Conservation (phyloP, 805 yeast genomes). For the Saturnispora sanitii region DNA sequence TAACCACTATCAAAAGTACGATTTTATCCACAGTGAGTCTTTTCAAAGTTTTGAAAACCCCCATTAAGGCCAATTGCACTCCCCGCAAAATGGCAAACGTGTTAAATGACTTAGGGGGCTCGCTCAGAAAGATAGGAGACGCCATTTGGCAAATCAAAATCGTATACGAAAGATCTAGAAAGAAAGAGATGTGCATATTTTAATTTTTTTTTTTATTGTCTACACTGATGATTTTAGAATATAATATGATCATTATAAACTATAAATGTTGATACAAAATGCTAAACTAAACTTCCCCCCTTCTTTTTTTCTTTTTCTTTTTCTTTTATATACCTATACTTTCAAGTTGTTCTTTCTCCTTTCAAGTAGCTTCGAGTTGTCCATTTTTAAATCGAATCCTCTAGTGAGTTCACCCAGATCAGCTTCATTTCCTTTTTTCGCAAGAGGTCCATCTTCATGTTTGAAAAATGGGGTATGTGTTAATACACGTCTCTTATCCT, state of each 20-base stretch:
- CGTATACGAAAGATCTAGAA: background rate
- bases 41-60: background rate
- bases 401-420: background rate
- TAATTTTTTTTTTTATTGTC: background rate
- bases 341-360: constrained; percentile 33
- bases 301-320: too few species aligned
- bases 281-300: background rate
- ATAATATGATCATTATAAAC: too few species aligned
- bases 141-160: constrained; percentile 31
- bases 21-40: background rate
- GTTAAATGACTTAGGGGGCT: constrained; percentile 48
- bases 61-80: constrained; percentile 38
- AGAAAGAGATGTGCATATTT: background rate
- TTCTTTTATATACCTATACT: too few species aligned
- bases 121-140: constrained; percentile 48
- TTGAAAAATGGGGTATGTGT: constrained; percentile 14
- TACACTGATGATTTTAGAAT: too few species aligned
- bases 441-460: background rate
- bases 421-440: background rate
- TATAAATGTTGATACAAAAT: constrained; percentile 2
- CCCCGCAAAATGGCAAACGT: constrained; percentile 41
- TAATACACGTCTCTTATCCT: constrained; percentile 9
- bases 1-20: background rate
- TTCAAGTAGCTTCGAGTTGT: constrained; percentile 53
- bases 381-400: constrained; percentile 47